Evolutionary conservation across 2,329 filamentous ascomycete genomes (phyloP).

Genomic region (Phaeophleospora eucalypticola): DNA sequence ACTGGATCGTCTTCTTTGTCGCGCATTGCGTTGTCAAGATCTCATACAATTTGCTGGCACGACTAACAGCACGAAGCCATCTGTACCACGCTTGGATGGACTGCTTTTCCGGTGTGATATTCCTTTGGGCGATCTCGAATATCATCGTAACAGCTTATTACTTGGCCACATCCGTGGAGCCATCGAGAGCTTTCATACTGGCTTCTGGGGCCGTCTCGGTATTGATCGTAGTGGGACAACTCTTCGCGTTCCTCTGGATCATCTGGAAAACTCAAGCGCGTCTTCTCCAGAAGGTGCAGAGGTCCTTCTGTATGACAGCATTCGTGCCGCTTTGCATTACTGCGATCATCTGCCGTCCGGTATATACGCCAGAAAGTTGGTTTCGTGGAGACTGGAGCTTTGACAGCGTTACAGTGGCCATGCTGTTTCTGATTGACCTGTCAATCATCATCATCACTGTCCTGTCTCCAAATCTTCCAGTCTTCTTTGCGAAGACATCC

Average conservation of each 20-base stretch:
- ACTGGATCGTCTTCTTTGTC: slow-evolving; percentile 1
- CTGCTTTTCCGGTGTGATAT: slow-evolving; percentile 2
- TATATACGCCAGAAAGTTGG: slow-evolving; percentile 1
- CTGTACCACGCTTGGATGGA: slow-evolving; percentile 1
- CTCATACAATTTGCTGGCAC: slow-evolving; percentile 9
- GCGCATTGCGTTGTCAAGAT: slow-evolving; percentile 4
- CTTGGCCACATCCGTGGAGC: background rate
- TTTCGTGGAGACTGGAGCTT: slow-evolving; percentile 7
- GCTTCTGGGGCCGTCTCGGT: slow-evolving; percentile 1
- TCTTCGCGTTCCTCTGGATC: slow-evolving; percentile 9
- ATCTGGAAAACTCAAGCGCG: slow-evolving; percentile 6
- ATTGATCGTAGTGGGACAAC: background rate
- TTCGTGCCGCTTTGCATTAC: slow-evolving; percentile 9
- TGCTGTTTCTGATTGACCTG: slow-evolving; percentile 6
- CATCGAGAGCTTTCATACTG: slow-evolving; percentile 1
- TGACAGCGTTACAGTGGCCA: slow-evolving; percentile 1
- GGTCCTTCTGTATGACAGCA: slow-evolving; percentile 8
- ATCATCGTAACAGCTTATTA: background rate
- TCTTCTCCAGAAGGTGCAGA: slow-evolving; percentile 1
- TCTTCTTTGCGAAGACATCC: slow-evolving; percentile 16
- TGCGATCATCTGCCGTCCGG: slow-evolving; percentile 4
- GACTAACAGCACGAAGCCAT: slow-evolving; percentile 6
- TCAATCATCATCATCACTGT: slow-evolving; percentile 5
- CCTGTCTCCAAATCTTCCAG: slow-evolving; percentile 1
- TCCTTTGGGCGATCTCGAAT: slow-evolving; percentile 5